Base-by-base conservation (phyloP, 192 early-diverging fungal genomes). In the Anaeromyces robustus region DNA sequence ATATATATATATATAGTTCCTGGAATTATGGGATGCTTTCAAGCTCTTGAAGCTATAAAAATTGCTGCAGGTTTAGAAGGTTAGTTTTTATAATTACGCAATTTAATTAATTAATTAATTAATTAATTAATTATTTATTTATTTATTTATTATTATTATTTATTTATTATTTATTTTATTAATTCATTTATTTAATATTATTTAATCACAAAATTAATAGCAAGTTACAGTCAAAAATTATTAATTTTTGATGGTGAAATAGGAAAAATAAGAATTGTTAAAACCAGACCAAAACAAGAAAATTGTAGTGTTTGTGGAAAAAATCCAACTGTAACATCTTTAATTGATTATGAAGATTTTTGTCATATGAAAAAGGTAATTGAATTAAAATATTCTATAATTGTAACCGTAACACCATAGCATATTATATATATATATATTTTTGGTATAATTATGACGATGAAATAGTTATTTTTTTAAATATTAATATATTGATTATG, bases 31-130 rank as follows among this genome's bases (percentile, higher is more conserved):
- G 97, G 97, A 28, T 93, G 90, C 43, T 83, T 97, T 68, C 94
- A 98, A 88, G 97, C 97, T 29, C 87, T 99, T 79, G 94, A 96
- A 85, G 94, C 91, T 4, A 93, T 99, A 78, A 98, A 98, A 85
- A 89, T 99, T 18, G 86, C 89, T 0, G 90, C 88, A 0, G 92
- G 89, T n/a, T 85, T 90, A 34, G 92, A 89, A 78, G 79, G 85
- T 86, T 78, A 30, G 80, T 68, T 22, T 12, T 77, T n/a, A n/a
- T n/a, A n/a, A n/a, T n/a, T n/a, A n/a, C n/a, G n/a, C n/a, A 77
- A 79, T 80, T 34, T 81, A 88, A 29, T 12, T 77, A 29, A 30
- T 77, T 30, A 77, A 29, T 7, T 16, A 14, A 32, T 12, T 30
- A 30, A 30, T 14, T 16, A 32, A 13, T 86, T 5, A n/a, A 29